Conservation (phyloP, 805 yeast species). For the Hemisphaericaspora nanyangensis region DNA sequence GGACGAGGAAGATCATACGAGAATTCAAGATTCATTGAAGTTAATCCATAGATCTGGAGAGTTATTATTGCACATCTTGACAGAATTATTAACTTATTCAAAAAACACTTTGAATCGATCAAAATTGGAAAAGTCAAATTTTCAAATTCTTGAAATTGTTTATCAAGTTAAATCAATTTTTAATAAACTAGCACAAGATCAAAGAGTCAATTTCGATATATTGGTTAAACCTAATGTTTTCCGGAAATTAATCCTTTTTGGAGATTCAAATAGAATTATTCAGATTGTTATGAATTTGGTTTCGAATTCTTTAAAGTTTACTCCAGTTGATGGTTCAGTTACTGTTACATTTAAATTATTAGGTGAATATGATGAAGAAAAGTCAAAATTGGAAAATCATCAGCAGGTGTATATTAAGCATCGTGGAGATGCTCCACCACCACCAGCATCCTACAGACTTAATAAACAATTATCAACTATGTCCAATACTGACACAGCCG, state of each 20-base stretch:
- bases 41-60: conserved; percentile 91
- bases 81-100: conserved; percentile 89
- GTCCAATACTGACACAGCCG: background rate
- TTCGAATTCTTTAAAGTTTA: conserved; percentile 86
- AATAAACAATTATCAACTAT: background rate
- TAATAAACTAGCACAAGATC: conserved; percentile 73
- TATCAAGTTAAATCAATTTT: conserved; percentile 84
- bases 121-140: conserved; percentile 77
- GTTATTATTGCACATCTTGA: conserved; percentile 77
- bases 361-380: conserved; percentile 64
- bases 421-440: conserved; percentile 13
- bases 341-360: conserved; percentile 56
- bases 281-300: conserved; percentile 93
- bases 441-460: background rate
- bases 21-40: conserved; percentile 71
- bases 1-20: conserved; percentile 71
- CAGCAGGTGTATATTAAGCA: conserved; percentile 41
- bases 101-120: conserved; percentile 84
- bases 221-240: conserved; percentile 56
- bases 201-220: conserved; percentile 65
- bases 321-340: conserved; percentile 85
- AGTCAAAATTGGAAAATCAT: conserved; percentile 40
- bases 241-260: conserved; percentile 65
- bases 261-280: conserved; percentile 85
- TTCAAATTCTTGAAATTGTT: conserved; percentile 75